Percentiles rank a stretch among this genome's conserved stretches.
Evolutionary conservation across 441 rosid genomes (phyloP).

Genomic region (Syzygium malaccense): DNA sequence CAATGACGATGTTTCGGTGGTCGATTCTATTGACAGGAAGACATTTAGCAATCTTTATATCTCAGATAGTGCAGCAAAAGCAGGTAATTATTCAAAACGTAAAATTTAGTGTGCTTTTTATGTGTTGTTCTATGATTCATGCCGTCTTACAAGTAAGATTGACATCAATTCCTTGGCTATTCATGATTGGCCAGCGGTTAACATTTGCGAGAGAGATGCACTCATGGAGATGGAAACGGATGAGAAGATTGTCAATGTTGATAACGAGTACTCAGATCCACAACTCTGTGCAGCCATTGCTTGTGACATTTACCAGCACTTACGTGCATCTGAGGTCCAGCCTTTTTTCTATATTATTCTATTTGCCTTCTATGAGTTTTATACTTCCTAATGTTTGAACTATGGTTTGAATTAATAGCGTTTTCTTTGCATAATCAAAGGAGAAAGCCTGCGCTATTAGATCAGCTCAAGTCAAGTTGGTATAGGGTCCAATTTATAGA

Average conservation of each 20-base stretch:
- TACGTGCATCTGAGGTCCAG: conserved; percentile 75
- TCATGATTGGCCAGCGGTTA: conserved; percentile 16
- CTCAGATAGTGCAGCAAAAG: conserved; percentile 35
- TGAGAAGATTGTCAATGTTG: conserved; percentile 42
- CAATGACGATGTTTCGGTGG: conserved; percentile 28
- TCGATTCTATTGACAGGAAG: conserved; percentile 58
- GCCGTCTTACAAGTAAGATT: neutral
- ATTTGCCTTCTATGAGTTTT: neutral
- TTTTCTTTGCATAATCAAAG: neutral
- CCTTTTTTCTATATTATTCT: neutral
- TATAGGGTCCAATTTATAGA: neutral
- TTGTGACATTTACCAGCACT: conserved; percentile 82
- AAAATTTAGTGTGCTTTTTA: neutral
- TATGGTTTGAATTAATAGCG: neutral
- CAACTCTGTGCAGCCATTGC: conserved; percentile 84
- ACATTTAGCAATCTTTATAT: conserved; percentile 66
- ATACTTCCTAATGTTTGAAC: neutral
- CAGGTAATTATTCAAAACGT: conserved; percentile 24
- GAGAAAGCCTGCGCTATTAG: neutral
- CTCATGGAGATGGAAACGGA: conserved; percentile 37
- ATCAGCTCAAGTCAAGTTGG: neutral
- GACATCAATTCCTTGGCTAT: neutral
- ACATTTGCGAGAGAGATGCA: conserved; percentile 46
- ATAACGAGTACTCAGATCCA: conserved; percentile 51
- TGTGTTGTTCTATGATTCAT: neutral